These are phyloP conservation scores for Aphanomyces astaci DNA, from an alignment of 352 stramenopile species.

Conservation along the genomic window DNA sequence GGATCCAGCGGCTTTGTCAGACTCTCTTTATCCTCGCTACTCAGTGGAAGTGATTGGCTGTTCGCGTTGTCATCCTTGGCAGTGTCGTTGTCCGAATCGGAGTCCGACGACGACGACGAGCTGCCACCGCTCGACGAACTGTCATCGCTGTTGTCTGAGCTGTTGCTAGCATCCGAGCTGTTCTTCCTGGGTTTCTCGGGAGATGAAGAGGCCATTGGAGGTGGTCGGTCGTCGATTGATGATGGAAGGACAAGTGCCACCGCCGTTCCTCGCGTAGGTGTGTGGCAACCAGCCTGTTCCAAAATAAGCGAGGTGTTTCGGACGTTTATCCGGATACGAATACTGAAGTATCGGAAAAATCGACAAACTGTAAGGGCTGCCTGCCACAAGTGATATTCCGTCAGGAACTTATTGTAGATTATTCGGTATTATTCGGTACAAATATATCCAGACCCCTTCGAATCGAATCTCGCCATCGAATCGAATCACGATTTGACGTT, in stretches of 20 bases:
- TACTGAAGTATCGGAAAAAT: neutral
- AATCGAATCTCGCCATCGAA: too few species aligned
- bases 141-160: constrained; percentile 36
- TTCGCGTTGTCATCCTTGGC: constrained; percentile 17
- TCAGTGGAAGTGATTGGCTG: neutral
- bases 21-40: neutral
- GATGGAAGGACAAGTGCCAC: neutral
- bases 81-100: constrained; percentile 51
- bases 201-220: neutral
- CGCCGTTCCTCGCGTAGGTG: neutral
- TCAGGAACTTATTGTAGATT: neutral
- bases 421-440: too few species aligned
- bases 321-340: neutral
- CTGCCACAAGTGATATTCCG: neutral
- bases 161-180: constrained; percentile 18
- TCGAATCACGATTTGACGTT: neutral
- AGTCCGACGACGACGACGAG: constrained; percentile 73
- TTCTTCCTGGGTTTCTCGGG: constrained; percentile 9
- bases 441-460: neutral
- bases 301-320: neutral
- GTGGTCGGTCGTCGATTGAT: neutral
- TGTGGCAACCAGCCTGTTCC: constrained; percentile 2
- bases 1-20: neutral
- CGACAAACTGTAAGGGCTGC: neutral
- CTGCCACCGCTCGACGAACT: constrained; percentile 61